Evolutionary conservation across 768 basidiomycete species (phyloP).

Genomic region (Baorangia bicolor): DNA sequence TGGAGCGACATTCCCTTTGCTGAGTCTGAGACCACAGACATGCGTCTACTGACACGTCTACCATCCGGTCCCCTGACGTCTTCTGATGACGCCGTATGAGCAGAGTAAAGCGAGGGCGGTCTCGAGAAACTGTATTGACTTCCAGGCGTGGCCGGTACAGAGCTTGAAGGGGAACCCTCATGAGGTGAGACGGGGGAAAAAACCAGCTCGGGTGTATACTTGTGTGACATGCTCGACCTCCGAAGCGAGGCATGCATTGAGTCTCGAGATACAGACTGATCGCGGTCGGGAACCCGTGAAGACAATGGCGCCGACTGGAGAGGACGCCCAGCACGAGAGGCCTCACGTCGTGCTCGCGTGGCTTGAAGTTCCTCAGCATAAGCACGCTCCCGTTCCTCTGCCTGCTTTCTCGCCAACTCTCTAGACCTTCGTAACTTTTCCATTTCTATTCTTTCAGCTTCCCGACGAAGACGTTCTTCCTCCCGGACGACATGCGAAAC

Average conservation of each 20-base stretch:
- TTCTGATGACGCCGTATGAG: slow-evolving; percentile 56
- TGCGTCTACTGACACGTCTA: slow-evolving; percentile 39
- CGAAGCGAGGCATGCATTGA: slow-evolving; percentile 28
- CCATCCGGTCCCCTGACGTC: slow-evolving; percentile 45
- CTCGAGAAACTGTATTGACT: slow-evolving; percentile 43
- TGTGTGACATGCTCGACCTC: slow-evolving; percentile 38
- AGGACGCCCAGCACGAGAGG: slow-evolving; percentile 46
- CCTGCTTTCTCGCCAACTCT: slow-evolving; percentile 31
- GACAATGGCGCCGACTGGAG: slow-evolving; percentile 23
- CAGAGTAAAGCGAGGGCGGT: slow-evolving; percentile 56
- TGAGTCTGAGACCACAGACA: slow-evolving; percentile 39
- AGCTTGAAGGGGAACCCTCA: slow-evolving; percentile 53
- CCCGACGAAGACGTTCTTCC: slow-evolving; percentile 45
- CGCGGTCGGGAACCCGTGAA: slow-evolving; percentile 23
- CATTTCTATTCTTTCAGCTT: slow-evolving; percentile 46
- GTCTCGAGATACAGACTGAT: slow-evolving; percentile 40
- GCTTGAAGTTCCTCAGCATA: slow-evolving; percentile 63
- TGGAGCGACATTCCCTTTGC: slow-evolving; percentile 29
- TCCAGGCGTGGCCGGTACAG: slow-evolving; percentile 39
- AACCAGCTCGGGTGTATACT: slow-evolving; percentile 46
- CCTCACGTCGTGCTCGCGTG: slow-evolving; percentile 60
- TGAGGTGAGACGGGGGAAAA: slow-evolving; percentile 34
- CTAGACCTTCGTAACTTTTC: slow-evolving; percentile 50
- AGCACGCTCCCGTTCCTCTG: slow-evolving; percentile 52
- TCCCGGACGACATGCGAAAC: slow-evolving; percentile 31